Evolutionary conservation across 306 rosid genomes (phyloP).

Genomic region (Castanea sativa): DNA sequence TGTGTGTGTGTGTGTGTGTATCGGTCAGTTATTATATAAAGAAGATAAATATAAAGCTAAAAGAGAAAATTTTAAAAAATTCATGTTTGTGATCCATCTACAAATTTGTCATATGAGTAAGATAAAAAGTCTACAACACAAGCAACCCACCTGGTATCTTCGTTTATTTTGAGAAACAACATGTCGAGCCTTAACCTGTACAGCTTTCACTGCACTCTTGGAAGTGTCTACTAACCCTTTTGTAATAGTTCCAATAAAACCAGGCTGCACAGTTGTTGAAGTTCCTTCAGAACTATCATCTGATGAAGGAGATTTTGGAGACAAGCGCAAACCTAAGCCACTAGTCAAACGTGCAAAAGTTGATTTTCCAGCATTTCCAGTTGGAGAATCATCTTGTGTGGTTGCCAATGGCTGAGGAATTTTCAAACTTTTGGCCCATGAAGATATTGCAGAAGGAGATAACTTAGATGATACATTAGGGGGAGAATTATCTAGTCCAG

Average conservation of each 20-base stretch:
- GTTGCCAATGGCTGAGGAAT: constrained; percentile 65
- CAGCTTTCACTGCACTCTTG: constrained; percentile 94
- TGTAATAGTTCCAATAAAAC: constrained; percentile 74
- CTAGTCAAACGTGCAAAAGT: constrained; percentile 84
- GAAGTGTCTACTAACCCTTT: constrained; percentile 91
- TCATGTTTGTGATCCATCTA: not conserved
- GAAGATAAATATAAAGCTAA: not conserved
- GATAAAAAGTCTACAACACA: constrained; percentile 11
- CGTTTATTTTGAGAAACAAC: constrained; percentile 96
- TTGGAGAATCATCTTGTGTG: constrained; percentile 58
- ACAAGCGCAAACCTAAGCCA: constrained; percentile 75
- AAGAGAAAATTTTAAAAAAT: not conserved
- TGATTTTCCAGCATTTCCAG: constrained; percentile 73
- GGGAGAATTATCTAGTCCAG: constrained; percentile 45
- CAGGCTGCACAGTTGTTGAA: constrained; percentile 49
- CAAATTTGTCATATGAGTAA: not conserved
- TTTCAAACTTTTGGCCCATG: constrained; percentile 90
- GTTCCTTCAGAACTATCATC: constrained; percentile 54
- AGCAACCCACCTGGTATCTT: constrained; percentile 79
- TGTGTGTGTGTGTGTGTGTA: not conserved
- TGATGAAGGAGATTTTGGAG: constrained; percentile 65
- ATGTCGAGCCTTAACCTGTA: constrained; percentile 97
- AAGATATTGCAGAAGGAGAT: constrained; percentile 64
- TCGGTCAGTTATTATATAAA: not conserved
- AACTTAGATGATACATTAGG: constrained; percentile 43